Percentiles rank a stretch among this genome's conserved stretches.
Evolutionary conservation across 148 eudicot genomes (phyloP).

Genomic region (Rhododendron ferrugineum): DNA sequence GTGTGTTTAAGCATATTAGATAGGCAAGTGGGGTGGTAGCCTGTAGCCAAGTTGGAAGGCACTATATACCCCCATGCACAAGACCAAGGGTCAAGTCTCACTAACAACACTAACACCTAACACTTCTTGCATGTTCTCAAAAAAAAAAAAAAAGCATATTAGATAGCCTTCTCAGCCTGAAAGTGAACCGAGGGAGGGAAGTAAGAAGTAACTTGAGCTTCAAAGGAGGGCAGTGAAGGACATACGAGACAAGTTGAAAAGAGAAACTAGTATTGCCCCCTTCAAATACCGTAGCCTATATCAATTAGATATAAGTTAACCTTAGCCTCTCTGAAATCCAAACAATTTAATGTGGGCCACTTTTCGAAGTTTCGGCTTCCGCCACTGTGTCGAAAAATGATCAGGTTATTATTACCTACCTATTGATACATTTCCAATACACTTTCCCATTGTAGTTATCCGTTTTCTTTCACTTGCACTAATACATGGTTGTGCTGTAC

Average conservation of each 20-base stretch:
- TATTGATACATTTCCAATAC: background rate
- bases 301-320: background rate
- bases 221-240: background rate
- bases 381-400: background rate
- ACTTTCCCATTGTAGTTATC: background rate
- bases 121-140: too few relatives aligned
- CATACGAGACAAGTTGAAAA: background rate
- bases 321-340: background rate
- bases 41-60: too few relatives aligned
- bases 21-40: too few relatives aligned
- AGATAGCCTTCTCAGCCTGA: background rate
- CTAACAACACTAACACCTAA: too few relatives aligned
- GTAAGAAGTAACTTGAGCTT: background rate
- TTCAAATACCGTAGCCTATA: background rate
- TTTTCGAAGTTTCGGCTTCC: background rate
- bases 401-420: background rate
- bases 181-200: background rate
- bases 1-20: background rate
- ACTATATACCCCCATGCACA: too few relatives aligned
- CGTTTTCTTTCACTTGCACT: background rate
- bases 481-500: background rate
- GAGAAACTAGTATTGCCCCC: background rate
- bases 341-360: background rate
- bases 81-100: too few relatives aligned
- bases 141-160: background rate